Percentiles rank a stretch among this genome's conserved stretches.
Conservation (phyloP, 768 basidiomycete species). For the Kwoniella newhampshirensis region DNA sequence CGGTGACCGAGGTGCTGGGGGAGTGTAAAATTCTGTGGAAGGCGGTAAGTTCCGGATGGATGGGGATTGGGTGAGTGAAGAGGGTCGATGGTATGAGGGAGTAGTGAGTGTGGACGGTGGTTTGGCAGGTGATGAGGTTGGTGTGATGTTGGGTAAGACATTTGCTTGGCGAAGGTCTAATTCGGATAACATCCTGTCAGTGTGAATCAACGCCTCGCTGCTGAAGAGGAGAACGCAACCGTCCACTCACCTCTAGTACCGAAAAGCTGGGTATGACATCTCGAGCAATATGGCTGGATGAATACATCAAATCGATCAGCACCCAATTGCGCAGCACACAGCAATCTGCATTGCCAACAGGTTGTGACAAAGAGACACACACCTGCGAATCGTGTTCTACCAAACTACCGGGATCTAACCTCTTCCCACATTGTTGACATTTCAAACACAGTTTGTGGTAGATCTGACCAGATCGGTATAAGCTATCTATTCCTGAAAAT, state of each 20-base stretch:
- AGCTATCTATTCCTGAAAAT: not conserved
- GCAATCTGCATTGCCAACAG: too few relatives aligned
- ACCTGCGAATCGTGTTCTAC: constrained; percentile 48
- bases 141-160: constrained; percentile 29
- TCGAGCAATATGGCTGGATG: constrained; percentile 42
- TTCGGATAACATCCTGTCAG: too few relatives aligned
- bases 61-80: constrained; percentile 21
- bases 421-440: constrained; percentile 45
- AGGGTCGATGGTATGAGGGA: constrained; percentile 16
- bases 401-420: constrained; percentile 44
- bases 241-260: constrained; percentile 39
- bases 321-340: too few relatives aligned
- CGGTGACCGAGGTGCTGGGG: constrained; percentile 15
- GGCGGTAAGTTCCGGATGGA: constrained; percentile 17
- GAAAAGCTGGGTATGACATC: constrained; percentile 46
- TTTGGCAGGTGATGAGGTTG: constrained; percentile 19
- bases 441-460: constrained; percentile 51
- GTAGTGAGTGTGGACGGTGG: constrained; percentile 7
- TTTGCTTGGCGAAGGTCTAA: constrained; percentile 39
- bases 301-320: not conserved
- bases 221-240: too few relatives aligned
- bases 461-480: constrained; percentile 14
- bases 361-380: too few relatives aligned
- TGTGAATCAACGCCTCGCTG: too few relatives aligned
- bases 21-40: constrained; percentile 43